Evolutionary conservation across 768 basidiomycete genomes (phyloP).

Genomic region (Auricularia sp.): DNA sequence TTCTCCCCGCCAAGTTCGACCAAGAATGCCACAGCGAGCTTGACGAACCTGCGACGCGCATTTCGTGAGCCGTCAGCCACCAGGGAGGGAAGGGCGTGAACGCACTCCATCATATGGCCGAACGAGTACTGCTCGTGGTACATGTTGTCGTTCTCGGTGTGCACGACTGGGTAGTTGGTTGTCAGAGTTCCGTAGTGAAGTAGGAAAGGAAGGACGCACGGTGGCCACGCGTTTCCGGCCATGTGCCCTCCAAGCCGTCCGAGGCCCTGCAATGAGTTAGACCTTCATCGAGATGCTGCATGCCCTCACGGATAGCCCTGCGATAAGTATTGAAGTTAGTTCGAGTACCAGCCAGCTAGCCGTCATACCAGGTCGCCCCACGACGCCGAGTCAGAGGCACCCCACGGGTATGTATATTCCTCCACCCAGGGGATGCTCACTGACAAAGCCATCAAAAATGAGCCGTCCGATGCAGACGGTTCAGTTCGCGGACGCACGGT

Average conservation of each 20-base stretch:
- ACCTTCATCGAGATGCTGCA: neutral
- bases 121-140: neutral
- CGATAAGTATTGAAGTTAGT: neutral
- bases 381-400: neutral
- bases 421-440: neutral
- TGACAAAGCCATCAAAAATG: neutral
- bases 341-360: neutral
- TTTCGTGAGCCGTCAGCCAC: neutral
- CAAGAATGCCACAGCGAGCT: neutral
- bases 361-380: neutral
- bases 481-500: neutral
- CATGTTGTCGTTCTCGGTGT: neutral
- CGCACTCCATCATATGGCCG: neutral
- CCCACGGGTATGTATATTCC: neutral
- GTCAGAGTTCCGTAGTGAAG: neutral
- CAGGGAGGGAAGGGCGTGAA: neutral
- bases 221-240: neutral
- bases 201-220: neutral
- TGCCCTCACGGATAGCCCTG: neutral
- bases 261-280: neutral
- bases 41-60: neutral
- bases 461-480: too few relatives aligned
- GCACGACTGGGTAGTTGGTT: neutral
- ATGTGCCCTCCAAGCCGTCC: neutral
- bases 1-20: neutral